Evolutionary conservation across 2,329 filamentous ascomycete genomes (phyloP).

Genomic region (Beauveria rudraprayagi): DNA sequence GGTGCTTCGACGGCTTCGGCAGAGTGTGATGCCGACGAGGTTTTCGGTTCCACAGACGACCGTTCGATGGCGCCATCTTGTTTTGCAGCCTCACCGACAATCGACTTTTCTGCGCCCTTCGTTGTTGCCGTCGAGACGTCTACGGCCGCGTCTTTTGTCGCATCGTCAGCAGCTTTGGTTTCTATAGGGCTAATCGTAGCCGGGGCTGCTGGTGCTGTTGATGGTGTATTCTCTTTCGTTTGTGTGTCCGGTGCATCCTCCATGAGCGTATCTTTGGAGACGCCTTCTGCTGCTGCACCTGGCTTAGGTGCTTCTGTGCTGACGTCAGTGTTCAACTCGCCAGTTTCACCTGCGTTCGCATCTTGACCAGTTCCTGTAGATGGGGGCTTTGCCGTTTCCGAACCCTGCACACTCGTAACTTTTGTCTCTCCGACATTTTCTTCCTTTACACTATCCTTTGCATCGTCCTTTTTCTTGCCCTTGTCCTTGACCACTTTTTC

Average conservation of each 20-base stretch:
- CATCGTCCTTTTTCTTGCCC: constrained; percentile 22
- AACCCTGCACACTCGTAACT: not conserved
- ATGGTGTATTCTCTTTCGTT: not conserved
- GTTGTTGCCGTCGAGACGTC: not conserved
- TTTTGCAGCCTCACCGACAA: not conserved
- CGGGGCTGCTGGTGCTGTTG: not conserved
- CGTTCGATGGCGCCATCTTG: not conserved
- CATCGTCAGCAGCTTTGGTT: not conserved
- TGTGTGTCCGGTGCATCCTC: not conserved
- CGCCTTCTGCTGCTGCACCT: not conserved
- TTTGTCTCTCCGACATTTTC: constrained; percentile 9
- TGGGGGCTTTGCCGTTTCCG: not conserved
- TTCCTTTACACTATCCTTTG: constrained; percentile 13
- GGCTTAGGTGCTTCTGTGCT: not conserved
- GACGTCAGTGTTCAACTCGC: not conserved
- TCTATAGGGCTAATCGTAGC: not conserved
- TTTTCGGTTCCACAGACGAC: not conserved
- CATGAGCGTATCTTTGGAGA: not conserved
- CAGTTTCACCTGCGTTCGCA: not conserved
- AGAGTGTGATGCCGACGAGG: not conserved
- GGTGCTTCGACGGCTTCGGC: not conserved
- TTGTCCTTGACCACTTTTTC: constrained; percentile 30
- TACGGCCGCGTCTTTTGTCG: not conserved
- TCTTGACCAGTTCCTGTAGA: not conserved
- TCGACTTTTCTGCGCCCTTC: not conserved